phyloP scores from a whole-genome alignment of 208 protist genomes.

The Trypanosoma platydactyli region DNA sequence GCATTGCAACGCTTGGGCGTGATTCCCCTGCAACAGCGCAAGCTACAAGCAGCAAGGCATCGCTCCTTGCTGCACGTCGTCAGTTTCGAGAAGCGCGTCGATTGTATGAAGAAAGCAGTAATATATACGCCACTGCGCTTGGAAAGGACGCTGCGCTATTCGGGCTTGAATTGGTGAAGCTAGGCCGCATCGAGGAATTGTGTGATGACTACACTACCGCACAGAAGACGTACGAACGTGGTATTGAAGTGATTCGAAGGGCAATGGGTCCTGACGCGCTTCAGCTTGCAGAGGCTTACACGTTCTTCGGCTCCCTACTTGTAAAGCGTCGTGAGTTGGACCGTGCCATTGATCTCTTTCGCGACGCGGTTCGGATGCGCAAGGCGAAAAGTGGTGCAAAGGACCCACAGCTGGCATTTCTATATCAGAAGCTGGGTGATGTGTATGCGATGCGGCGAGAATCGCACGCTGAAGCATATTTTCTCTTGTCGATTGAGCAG shows the following conservation, averaged over 20 bases:
- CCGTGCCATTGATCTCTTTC: slow-evolving; percentile 55
- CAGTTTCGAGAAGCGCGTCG: slow-evolving; percentile 81
- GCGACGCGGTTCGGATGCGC: slow-evolving; percentile 73
- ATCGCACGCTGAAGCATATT: slow-evolving; percentile 85
- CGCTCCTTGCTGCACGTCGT: slow-evolving; percentile 69
- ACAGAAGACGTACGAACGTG: slow-evolving; percentile 70
- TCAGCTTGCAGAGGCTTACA: slow-evolving; percentile 77
- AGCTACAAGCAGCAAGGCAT: slow-evolving; percentile 83
- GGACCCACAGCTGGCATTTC: slow-evolving; percentile 80
- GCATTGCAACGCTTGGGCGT: slow-evolving; percentile 75
- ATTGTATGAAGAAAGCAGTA: slow-evolving; percentile 81
- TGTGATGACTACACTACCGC: slow-evolving; percentile 64
- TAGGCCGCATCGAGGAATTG: slow-evolving; percentile 80
- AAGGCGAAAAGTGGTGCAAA: slow-evolving; percentile 49
- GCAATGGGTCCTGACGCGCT: slow-evolving; percentile 60
- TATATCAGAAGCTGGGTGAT: slow-evolving; percentile 89
- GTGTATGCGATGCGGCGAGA: slow-evolving; percentile 81
- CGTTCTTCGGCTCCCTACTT: slow-evolving; percentile 73
- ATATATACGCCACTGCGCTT: slow-evolving; percentile 65
- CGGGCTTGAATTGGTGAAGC: slow-evolving; percentile 79
- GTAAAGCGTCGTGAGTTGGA: slow-evolving; percentile 70
- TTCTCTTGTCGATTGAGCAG: slow-evolving; percentile 77
- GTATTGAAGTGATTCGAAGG: slow-evolving; percentile 64
- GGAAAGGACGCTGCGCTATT: slow-evolving; percentile 77
- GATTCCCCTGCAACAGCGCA: slow-evolving; percentile 84